phyloP scores from a whole-genome alignment of 208 protist species.

The Endotrypanum monterogeii region DNA sequence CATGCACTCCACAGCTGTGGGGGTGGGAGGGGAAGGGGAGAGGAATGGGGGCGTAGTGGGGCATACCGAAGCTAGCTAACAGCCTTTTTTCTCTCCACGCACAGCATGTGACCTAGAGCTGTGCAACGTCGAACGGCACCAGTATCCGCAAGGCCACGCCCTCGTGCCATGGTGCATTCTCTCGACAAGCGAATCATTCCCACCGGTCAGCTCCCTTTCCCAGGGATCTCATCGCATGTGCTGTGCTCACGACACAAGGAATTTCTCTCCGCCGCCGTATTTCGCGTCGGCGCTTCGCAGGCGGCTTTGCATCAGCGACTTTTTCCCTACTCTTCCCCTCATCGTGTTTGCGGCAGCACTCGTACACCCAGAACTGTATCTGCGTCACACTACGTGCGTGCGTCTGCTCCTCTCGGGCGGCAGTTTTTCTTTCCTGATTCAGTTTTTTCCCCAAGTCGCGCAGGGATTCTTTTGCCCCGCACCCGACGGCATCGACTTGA shows the following conservation, averaged over 20 bases:
- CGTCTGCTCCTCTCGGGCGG: constrained; percentile 22
- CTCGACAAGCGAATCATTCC: constrained; percentile 2
- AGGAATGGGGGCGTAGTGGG: background rate
- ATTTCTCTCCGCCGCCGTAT: background rate
- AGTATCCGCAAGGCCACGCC: constrained; percentile 13
- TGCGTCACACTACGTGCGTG: constrained; percentile 25
- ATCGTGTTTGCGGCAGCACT: constrained; percentile 16
- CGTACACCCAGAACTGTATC: constrained; percentile 20
- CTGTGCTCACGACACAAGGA: background rate
- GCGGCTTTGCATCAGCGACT: constrained; percentile 7
- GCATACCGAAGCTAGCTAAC: background rate
- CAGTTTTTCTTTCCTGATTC: constrained; percentile 3
- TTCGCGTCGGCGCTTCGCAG: constrained; percentile 2
- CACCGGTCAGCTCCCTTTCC: constrained; percentile 12
- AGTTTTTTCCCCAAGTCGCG: background rate
- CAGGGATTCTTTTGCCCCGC: background rate
- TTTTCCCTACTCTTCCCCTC: constrained; percentile 24
- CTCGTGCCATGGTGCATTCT: constrained; percentile 1
- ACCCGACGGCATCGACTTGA: background rate
- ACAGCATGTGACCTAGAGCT: background rate
- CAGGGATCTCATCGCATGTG: background rate
- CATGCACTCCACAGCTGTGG: background rate
- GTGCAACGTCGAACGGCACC: constrained; percentile 20
- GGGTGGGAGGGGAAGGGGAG: no score
- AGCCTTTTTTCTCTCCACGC: constrained; percentile 8